Base-by-base conservation (phyloP, 768 basidiomycete species). In the Trametes punicea region DNA sequence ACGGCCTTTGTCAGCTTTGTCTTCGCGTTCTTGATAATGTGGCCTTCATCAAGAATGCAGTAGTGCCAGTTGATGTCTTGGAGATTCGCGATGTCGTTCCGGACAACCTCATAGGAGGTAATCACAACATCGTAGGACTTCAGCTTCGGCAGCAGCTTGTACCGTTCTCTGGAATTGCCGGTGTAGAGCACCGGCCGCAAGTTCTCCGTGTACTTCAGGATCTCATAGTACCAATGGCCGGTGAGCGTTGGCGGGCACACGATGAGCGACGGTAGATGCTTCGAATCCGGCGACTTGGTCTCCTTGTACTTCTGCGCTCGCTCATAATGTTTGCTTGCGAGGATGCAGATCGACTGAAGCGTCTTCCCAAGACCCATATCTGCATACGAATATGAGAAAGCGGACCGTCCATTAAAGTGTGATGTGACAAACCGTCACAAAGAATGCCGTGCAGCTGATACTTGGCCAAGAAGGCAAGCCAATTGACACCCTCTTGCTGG, bases 361-460 rank as follows among this genome's bases (percentile, higher is more conserved):
- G 95, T 98, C 75, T 99, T 99, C 7, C 97, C 97, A 7, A 99
- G 83, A 55, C 97, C 97, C 96, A 98, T 99, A 67, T 99, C 96
- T 98, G 34, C 15, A 64, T 25, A 38, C 26, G 9, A 36, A 30
- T 66, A 21, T 67, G 44, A 29, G 29, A 48, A n/a, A 27, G 8
- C 33, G 9, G 20, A 39, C 23, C 18, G 16, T n/a, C 25, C 16
- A 7, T 49, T 25, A 26, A 36, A 23, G 3, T 34, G 26, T 13
- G 10, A n/a, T 21, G 26, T 15, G 18, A 68, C 81, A 61, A 64
- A 93, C 96, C 97, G 66, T 99, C 97, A 68, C 97, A 99, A 26
- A 99, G 84, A 64, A 98, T 92, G 13, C 97, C 97, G 68, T 99
- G 97, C 2, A 99, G 73, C 65, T 98, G 97, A 69, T 97, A 99